Conservation (phyloP, 1,284 basidiomycete species). For the Cutaneotrichosporon sp. region DNA sequence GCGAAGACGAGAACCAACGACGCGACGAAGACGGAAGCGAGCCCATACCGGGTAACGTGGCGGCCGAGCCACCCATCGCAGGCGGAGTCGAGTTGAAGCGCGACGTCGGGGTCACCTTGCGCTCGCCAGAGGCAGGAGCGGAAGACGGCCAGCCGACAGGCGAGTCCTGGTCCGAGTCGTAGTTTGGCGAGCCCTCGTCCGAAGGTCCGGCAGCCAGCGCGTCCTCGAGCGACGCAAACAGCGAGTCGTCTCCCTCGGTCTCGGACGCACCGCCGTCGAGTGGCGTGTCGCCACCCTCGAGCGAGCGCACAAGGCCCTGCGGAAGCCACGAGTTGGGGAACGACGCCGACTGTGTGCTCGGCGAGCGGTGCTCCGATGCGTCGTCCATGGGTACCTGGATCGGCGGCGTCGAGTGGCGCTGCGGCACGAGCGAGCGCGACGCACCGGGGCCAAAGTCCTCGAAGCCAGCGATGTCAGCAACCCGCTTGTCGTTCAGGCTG, state of each 20-base stretch:
- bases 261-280: slow-evolving; percentile 30
- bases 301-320: slow-evolving; percentile 52
- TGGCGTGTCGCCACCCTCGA: slow-evolving; percentile 52
- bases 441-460: slow-evolving; percentile 54
- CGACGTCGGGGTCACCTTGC: slow-evolving; percentile 9
- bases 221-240: slow-evolving; percentile 14
- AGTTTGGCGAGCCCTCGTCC: slow-evolving; percentile 25
- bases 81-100: slow-evolving; percentile 15
- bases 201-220: slow-evolving; percentile 5
- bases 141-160: slow-evolving; percentile 17
- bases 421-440: slow-evolving; percentile 17
- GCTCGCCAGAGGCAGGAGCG: background rate
- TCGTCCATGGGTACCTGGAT: slow-evolving; percentile 4
- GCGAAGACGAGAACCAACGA: slow-evolving; percentile 46
- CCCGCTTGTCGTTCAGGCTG: slow-evolving; percentile 26
- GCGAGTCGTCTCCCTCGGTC: slow-evolving; percentile 21
- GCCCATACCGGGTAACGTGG: slow-evolving; percentile 21
- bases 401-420: slow-evolving; percentile 15
- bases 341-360: slow-evolving; percentile 50
- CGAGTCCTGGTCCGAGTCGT: slow-evolving; percentile 33
- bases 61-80: slow-evolving; percentile 9
- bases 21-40: slow-evolving; percentile 32
- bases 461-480: slow-evolving; percentile 45
- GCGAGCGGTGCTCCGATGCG: slow-evolving; percentile 46
- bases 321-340: slow-evolving; percentile 52